A percentile compares a stretch with the other conserved stretches of the same genome.
phyloP scores from a whole-genome alignment of 1,284 basidiomycete species.

The Ceratobasidium sp. region DNA sequence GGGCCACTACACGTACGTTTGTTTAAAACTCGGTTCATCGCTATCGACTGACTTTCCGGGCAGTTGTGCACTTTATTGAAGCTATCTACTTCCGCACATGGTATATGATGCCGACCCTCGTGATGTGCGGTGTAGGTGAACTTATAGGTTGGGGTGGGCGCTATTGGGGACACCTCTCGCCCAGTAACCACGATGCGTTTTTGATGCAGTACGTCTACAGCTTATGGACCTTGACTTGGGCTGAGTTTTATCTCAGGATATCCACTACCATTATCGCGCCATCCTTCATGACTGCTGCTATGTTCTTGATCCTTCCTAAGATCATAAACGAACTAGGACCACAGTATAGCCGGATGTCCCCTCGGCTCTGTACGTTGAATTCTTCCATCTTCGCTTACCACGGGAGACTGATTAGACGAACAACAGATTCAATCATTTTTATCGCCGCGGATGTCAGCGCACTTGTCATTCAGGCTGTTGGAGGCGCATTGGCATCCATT shows the following conservation, averaged over 20 bases:
- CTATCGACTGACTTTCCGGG: background rate
- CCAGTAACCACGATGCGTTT: constrained; percentile 23
- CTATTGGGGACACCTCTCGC: constrained; percentile 27
- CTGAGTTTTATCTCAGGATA: constrained; percentile 19
- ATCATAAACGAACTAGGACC: constrained; percentile 49
- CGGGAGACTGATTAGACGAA: background rate
- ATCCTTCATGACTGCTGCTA: constrained; percentile 40
- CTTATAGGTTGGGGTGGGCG: constrained; percentile 42
- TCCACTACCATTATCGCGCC: constrained; percentile 37
- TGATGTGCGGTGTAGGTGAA: constrained; percentile 45
- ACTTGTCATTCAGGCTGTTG: constrained; percentile 52
- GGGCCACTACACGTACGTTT: constrained; percentile 1
- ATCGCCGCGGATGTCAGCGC: constrained; percentile 51
- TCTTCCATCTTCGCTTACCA: background rate
- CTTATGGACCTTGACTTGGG: background rate
- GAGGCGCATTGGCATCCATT: constrained; percentile 50
- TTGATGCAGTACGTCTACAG: constrained; percentile 28
- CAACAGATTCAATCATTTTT: constrained; percentile 49
- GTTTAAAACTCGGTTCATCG: background rate
- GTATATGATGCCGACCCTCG: constrained; percentile 47
- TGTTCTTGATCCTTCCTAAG: constrained; percentile 48
- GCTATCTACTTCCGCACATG: constrained; percentile 44
- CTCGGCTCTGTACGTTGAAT: constrained; percentile 43
- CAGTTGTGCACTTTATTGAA: constrained; percentile 45
- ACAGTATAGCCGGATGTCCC: constrained; percentile 48